Base-by-base conservation (phyloP, 352 stramenopile genomes). In the Saprolegnia diclina region DNA sequence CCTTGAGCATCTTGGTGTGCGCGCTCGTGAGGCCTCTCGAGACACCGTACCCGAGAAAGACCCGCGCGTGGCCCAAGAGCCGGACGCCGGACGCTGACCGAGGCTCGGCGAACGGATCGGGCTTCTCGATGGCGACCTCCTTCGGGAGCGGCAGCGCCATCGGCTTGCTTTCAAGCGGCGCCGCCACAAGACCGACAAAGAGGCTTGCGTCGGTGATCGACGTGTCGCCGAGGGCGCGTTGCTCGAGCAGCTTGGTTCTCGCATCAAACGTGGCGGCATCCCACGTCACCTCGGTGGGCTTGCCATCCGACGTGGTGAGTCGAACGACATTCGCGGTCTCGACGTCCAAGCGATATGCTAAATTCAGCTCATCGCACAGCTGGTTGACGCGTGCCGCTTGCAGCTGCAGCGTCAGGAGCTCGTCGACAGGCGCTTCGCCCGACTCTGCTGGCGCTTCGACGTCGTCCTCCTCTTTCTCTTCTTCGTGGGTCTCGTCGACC, bases 11-110 rank as follows among this genome's bases (percentile, higher is more conserved):
- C 13, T 64, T 52, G 56, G n/a, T 26, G 22, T 62, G 26, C 5
- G 32, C 10, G 18, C 19, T 19, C 35, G 21, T 29, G 37, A 48
- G 42, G 18, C 42, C 42, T 48, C 10, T 48, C 24, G 56, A 64
- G 19, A 61, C 16, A 5, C 24, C 56, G 22, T 48, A 64, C 26
- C 35, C 57, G 32, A 55, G 4, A 24, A 54, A 66, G 7, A 66
- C 14, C 9, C 57, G 57, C 10, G 57, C 57, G 21, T 66, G n/a
- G 38, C 57, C 57, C 57, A 66, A 40, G 5, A 55, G 35, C 22
- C 57, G 57, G 9, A 66, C 42, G 11, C 37, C 21, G 16, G 18
- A 54, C 1, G 57, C 52, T n/a, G 50, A 5, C 50, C 14, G 18
- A 22, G 45, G 5, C 21, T 29, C 26, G 50, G 50, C 50, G 29